Base-by-base conservation (phyloP, 2,329 filamentous ascomycete species). In the Neopestalotiopsis sp. region DNA sequence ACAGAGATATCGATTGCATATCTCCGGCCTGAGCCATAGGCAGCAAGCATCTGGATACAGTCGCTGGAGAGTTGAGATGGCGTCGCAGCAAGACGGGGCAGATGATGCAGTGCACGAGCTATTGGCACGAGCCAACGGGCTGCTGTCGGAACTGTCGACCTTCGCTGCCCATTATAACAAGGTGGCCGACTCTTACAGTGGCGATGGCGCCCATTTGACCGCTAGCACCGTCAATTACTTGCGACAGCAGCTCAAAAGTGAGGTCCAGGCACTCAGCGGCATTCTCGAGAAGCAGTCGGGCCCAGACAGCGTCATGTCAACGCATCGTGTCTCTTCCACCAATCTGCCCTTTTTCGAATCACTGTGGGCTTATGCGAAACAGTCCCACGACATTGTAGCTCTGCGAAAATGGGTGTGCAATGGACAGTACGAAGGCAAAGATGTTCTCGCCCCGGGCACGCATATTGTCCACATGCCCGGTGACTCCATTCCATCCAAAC, bases 281-380 rank as follows among this genome's bases (percentile, higher is more conserved):
- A 58, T 67, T 4, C n/a, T 67, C 12, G 32, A 63, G 6, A 67
- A 56, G 58, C 34, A 45, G 12, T 34, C 60, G 14, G 60, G 56
- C 12, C 10, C 24, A 28, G 32, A 56, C 28, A 62, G 32, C 20
- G 40, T 13, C 13, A 52, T 63, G 57, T 42, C 66, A 3, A 32
- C 42, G 4, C 66, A 67, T 17, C 38, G 38, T 30, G 45, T 63
- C 40, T 67, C 66, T 20, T 62, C 58, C 4, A 74, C 71, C 17
- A 79, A 79, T 60, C 67, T 79, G 4, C 74, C 76, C 0, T 78
- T 76, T 60, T 69, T 75, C 32, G 72, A 76, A 30, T 72, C 75
- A 10, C 69, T 78, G 3, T 79, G 77, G 77, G 72, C 76, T 32
- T 73, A 71, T 4, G 75, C 76, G 4, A 78, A 78, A 67, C 69